These are phyloP conservation scores for Glycine tomentella DNA, from an alignment of 306 rosid genomes.

Conservation along the genomic window DNA sequence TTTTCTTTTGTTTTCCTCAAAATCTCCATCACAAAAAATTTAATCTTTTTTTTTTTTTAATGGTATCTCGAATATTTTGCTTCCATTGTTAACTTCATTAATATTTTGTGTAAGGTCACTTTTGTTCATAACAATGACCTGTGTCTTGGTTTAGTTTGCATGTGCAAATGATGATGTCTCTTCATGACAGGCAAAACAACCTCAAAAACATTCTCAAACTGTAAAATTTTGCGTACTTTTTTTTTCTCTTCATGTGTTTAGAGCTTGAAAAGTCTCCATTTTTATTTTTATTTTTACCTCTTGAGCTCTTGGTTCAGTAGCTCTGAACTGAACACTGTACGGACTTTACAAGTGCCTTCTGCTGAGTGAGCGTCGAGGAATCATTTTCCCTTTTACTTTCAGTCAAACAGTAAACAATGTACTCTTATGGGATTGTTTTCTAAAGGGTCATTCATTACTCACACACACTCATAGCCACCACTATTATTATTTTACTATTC, in stretches of 20 bases:
- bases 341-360: slow-evolving; percentile 20
- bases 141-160: slow-evolving; percentile 16
- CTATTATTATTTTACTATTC: slow-evolving; percentile 29
- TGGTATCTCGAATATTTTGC: not conserved
- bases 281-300: slow-evolving; percentile 9
- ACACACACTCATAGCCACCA: slow-evolving; percentile 40
- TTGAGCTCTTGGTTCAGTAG: slow-evolving; percentile 37
- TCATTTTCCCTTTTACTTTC: slow-evolving; percentile 9
- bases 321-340: slow-evolving; percentile 20
- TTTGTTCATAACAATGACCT: slow-evolving; percentile 49
- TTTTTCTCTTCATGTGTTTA: not conserved
- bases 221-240: not conserved
- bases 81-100: not conserved
- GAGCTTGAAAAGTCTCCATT: slow-evolving; percentile 1
- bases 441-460: slow-evolving; percentile 41
- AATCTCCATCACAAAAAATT: no score
- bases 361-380: slow-evolving; percentile 40
- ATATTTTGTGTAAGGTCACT: slow-evolving; percentile 28
- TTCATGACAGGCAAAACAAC: not conserved
- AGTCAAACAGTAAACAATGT: slow-evolving; percentile 29
- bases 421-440: slow-evolving; percentile 39
- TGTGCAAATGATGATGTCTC: not conserved
- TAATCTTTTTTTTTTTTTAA: not conserved
- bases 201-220: not conserved
- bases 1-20: not conserved